Percentiles rank a stretch among this genome's conserved stretches.
phyloP scores from a whole-genome alignment of 176 grass and related monocot species.

The Poa annua region DNA sequence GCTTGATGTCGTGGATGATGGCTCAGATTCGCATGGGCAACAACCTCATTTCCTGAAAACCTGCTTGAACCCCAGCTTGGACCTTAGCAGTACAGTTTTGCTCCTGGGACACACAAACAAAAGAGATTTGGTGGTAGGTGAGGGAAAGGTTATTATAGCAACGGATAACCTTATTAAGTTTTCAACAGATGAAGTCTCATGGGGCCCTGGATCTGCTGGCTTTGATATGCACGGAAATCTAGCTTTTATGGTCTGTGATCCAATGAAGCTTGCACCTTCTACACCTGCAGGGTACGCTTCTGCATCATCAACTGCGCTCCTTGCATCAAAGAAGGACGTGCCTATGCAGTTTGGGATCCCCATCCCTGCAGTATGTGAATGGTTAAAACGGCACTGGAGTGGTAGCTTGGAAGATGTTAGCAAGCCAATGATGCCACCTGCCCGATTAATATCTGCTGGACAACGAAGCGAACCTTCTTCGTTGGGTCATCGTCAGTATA shows the following conservation, averaged over 20 bases:
- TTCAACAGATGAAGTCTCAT: slow-evolving; percentile 72
- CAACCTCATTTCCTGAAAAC: slow-evolving; percentile 79
- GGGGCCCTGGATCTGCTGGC: slow-evolving; percentile 84
- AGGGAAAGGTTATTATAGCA: slow-evolving; percentile 85
- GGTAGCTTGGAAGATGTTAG: slow-evolving; percentile 88
- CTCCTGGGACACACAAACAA: slow-evolving; percentile 69
- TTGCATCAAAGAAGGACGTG: slow-evolving; percentile 69
- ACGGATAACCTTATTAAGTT: slow-evolving; percentile 98
- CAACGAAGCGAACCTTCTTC: slow-evolving; percentile 55
- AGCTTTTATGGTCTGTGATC: slow-evolving; percentile 92
- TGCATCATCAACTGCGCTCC: slow-evolving; percentile 57
- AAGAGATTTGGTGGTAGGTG: slow-evolving; percentile 68
- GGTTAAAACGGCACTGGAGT: slow-evolving; percentile 90
- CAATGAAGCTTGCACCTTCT: slow-evolving; percentile 93
- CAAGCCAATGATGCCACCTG: slow-evolving; percentile 69
- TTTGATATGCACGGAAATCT: slow-evolving; percentile 93
- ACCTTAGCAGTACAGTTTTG: slow-evolving; percentile 79
- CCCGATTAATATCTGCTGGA: slow-evolving; percentile 58
- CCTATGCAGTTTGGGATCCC: slow-evolving; percentile 81
- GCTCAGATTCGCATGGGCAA: slow-evolving; percentile 58
- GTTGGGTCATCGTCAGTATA: slow-evolving; percentile 43
- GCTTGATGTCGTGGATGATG: slow-evolving; percentile 59
- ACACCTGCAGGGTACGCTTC: slow-evolving; percentile 68
- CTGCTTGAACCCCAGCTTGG: slow-evolving; percentile 76
- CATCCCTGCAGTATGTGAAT: slow-evolving; percentile 78